A percentile compares a stretch with the other conserved stretches of the same genome.
Conservation (phyloP, 176 grass and related monocot genomes). For the Oryza coarctata region DNA sequence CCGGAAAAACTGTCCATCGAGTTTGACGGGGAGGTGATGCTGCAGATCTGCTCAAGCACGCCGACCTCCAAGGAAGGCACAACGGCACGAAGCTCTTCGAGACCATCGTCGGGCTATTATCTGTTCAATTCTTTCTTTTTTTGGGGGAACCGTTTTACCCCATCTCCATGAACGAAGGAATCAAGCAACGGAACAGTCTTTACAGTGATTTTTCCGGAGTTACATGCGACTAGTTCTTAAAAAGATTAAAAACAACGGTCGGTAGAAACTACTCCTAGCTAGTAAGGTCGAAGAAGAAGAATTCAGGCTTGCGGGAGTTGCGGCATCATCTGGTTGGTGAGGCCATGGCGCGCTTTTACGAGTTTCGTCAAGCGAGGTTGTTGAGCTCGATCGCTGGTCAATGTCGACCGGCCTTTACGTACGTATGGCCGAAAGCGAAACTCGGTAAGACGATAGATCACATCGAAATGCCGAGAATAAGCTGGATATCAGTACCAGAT, state of each 20-base stretch:
- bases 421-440: not conserved
- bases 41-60: not conserved
- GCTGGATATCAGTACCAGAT: not conserved
- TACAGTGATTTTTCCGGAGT: too few species aligned
- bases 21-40: not conserved
- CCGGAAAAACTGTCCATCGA: not conserved
- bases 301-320: not conserved
- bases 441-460: not conserved
- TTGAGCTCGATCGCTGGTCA: not conserved
- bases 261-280: not conserved
- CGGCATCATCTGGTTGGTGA: not conserved
- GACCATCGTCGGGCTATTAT: too few species aligned
- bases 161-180: not conserved
- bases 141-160: not conserved
- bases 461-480: not conserved
- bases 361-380: not conserved
- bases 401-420: not conserved
- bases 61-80: too few species aligned
- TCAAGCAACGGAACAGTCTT: not conserved
- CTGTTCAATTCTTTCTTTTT: not conserved
- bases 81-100: too few species aligned
- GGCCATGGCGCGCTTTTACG: not conserved
- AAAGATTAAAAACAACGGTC: not conserved
- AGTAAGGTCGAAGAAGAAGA: not conserved
- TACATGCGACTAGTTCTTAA: not conserved